phyloP scores from a whole-genome alignment of 805 yeast genomes.

The Cyberlindnera mrakii region DNA sequence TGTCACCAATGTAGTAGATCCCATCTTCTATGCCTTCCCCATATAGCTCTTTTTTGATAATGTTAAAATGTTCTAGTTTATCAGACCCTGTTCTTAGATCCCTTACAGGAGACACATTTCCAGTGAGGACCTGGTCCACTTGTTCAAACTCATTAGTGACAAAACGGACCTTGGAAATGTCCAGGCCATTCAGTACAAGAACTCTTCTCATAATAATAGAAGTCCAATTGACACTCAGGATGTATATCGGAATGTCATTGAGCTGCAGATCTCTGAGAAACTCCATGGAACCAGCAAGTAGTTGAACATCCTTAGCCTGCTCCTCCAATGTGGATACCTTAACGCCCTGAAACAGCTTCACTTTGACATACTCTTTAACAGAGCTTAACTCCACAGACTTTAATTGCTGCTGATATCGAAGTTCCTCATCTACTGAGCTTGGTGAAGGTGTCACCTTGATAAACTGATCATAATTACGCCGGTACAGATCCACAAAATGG shows the following conservation, averaged over 20 bases:
- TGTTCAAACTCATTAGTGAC: slow-evolving; percentile 48
- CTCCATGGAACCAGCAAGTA: slow-evolving; percentile 30
- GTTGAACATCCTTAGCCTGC: slow-evolving; percentile 31
- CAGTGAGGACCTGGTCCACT: slow-evolving; percentile 13
- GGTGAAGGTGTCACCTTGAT: slow-evolving; percentile 25
- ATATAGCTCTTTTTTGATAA: slow-evolving; percentile 15
- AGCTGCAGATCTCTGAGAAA: slow-evolving; percentile 10
- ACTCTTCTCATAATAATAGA: slow-evolving; percentile 35
- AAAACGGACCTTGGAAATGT: slow-evolving; percentile 24
- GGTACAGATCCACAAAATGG: slow-evolving; percentile 40
- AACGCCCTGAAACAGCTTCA: slow-evolving; percentile 38
- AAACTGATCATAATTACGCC: slow-evolving; percentile 30
- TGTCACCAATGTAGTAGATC: slow-evolving; percentile 53
- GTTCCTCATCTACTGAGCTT: slow-evolving; percentile 34
- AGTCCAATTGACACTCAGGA: slow-evolving; percentile 64
- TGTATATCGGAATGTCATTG: slow-evolving; percentile 30
- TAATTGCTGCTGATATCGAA: slow-evolving; percentile 39
- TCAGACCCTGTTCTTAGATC: slow-evolving; percentile 50
- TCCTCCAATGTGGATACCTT: slow-evolving; percentile 24
- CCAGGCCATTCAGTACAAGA: slow-evolving; percentile 21
- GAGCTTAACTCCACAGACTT: slow-evolving; percentile 43
- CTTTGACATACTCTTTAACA: slow-evolving; percentile 33
- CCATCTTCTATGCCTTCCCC: slow-evolving; percentile 14
- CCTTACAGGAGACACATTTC: not conserved
- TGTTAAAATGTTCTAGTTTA: slow-evolving; percentile 30